Conservation (phyloP, 2,329 filamentous ascomycete genomes). For the Xylariomycetidae sp. region DNA sequence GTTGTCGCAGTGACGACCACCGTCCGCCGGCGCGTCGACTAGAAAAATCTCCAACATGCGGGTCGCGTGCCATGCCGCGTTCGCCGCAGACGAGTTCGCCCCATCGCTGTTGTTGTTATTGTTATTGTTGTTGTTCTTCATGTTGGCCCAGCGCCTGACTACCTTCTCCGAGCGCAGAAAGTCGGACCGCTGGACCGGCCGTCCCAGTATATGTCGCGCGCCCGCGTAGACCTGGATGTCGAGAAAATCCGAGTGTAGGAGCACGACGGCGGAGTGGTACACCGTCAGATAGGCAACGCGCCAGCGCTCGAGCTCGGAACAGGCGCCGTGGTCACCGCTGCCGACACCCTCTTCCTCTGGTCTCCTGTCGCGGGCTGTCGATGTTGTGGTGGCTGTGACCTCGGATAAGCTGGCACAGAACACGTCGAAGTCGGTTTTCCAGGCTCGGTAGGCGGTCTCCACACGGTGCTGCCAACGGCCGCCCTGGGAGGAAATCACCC, state of each 20-base stretch:
- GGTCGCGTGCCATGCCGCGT: conserved; percentile 50
- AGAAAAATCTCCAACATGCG: too few relatives aligned
- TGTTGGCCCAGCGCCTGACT: conserved; percentile 45
- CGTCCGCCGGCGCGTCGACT: too few relatives aligned
- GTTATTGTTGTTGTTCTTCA: conserved; percentile 18
- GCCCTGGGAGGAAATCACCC: conserved; percentile 19
- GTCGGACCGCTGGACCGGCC: conserved; percentile 45
- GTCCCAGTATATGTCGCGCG: conserved; percentile 53
- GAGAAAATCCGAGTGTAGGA: conserved; percentile 53
- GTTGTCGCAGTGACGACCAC: too few relatives aligned
- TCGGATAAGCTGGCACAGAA: conserved; percentile 35
- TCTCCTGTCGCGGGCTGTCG: neutral
- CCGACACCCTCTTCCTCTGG: conserved; percentile 6
- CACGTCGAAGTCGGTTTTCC: conserved; percentile 53
- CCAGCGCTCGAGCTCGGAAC: conserved; percentile 32
- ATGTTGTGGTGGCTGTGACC: conserved; percentile 15
- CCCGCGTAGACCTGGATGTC: conserved; percentile 61
- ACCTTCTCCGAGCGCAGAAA: conserved; percentile 44
- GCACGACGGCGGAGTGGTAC: conserved; percentile 54
- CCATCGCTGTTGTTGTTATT: conserved; percentile 1
- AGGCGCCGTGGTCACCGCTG: conserved; percentile 16
- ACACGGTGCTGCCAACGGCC: conserved; percentile 46
- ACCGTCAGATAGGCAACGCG: conserved; percentile 47
- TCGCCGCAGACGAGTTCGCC: conserved; percentile 26
- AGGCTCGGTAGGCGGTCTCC: conserved; percentile 48